Percentiles rank a stretch among this genome's conserved stretches.
These are phyloP conservation scores for Colletotrichum sp. DNA, from an alignment of 2,329 filamentous ascomycete species.

Conservation along the genomic window DNA sequence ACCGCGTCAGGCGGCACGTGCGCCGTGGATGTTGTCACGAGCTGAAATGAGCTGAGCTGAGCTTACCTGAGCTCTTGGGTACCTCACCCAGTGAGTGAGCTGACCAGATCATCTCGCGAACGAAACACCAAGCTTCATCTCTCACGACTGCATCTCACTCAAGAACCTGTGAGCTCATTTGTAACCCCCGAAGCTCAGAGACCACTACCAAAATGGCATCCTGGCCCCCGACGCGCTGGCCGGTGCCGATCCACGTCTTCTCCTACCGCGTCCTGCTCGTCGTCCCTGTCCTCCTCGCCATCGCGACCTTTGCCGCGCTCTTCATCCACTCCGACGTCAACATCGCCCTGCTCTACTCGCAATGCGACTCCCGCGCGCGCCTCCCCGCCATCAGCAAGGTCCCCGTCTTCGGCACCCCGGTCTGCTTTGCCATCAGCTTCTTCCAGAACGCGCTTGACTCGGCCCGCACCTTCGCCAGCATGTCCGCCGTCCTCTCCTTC, in stretches of 20 bases:
- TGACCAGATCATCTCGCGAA: not conserved
- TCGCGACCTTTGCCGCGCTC: slow-evolving; percentile 45
- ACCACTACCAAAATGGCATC: not conserved
- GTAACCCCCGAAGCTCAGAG: rapidly evolving
- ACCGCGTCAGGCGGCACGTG: slow-evolving; percentile 10
- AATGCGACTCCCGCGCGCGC: slow-evolving; percentile 54
- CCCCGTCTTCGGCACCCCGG: slow-evolving; percentile 48
- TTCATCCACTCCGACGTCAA: slow-evolving; percentile 55
- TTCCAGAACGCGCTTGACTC: slow-evolving; percentile 49
- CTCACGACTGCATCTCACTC: not conserved
- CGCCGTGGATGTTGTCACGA: not conserved
- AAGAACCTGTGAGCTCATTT: not conserved
- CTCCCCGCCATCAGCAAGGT: slow-evolving; percentile 49
- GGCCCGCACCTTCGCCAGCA: slow-evolving; percentile 42
- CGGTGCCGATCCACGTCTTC: slow-evolving; percentile 57
- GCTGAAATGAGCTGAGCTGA: not conserved
- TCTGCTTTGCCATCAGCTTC: slow-evolving; percentile 58
- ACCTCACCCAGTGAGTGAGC: not conserved
- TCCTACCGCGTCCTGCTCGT: slow-evolving; percentile 57
- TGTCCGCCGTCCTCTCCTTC: slow-evolving; percentile 48
- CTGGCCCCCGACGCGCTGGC: slow-evolving; percentile 25
- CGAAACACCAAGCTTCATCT: not conserved
- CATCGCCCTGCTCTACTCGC: slow-evolving; percentile 56
- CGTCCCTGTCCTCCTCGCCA: slow-evolving; percentile 51
- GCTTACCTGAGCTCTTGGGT: not conserved